A percentile compares a stretch with the other conserved stretches of the same genome.
Conservation (phyloP, 2,329 filamentous ascomycete species). For the Cephalotrichum gorgonifer region DNA sequence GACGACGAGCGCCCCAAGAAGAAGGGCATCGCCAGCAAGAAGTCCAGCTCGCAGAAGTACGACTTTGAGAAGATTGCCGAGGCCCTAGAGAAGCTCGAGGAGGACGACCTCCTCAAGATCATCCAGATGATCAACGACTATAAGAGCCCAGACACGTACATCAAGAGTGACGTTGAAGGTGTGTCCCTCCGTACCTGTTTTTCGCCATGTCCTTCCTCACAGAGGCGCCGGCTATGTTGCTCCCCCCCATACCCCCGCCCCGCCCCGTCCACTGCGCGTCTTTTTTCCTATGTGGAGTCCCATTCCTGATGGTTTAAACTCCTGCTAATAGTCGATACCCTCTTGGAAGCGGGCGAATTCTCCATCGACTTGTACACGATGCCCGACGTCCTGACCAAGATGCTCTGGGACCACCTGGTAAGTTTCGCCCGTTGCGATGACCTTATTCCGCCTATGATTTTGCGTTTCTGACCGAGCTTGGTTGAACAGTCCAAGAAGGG, state of each 20-base stretch:
- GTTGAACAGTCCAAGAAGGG: conserved; percentile 27
- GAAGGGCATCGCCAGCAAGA: conserved; percentile 55
- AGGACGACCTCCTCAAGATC: conserved; percentile 88
- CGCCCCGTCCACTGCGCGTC: conserved; percentile 7
- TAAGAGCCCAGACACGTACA: conserved; percentile 88
- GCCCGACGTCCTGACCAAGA: conserved; percentile 77
- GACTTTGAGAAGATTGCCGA: conserved; percentile 98
- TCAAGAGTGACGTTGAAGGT: conserved; percentile 95
- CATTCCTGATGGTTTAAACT: conserved; percentile 18
- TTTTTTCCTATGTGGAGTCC: conserved; percentile 8
- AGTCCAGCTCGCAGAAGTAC: conserved; percentile 64
- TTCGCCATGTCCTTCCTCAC: conserved; percentile 5
- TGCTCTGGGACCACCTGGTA: conserved; percentile 82
- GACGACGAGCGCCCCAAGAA: conserved; percentile 53
- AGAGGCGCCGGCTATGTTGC: too few species aligned
- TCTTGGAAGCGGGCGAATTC: conserved; percentile 72
- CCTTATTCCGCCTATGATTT: background rate
- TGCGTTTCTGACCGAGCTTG: too few species aligned
- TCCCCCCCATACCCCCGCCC: too few species aligned
- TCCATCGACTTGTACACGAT: conserved; percentile 98
- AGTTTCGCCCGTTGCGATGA: conserved; percentile 15
- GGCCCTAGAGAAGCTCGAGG: conserved; percentile 74
- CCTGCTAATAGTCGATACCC: conserved; percentile 23
- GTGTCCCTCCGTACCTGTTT: conserved; percentile 15
- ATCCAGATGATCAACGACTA: conserved; percentile 98